phyloP scores from a whole-genome alignment of 2,329 filamentous ascomycete species.

The Aspergillus neotritici region DNA sequence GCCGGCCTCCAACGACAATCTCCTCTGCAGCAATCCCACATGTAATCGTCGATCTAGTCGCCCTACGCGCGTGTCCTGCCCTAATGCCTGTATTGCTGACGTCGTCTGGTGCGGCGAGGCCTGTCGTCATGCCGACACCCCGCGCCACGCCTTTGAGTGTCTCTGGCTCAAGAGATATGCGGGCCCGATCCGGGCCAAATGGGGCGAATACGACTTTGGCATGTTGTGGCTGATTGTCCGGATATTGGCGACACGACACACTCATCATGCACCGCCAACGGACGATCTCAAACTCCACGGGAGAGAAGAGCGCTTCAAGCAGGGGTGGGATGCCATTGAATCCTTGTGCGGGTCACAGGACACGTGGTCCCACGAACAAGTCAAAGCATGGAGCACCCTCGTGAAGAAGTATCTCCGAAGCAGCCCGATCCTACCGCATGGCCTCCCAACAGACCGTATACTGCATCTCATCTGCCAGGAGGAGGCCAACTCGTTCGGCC shows the following conservation, averaged over 20 bases:
- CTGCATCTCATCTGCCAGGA: constrained; percentile 16
- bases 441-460: neutral
- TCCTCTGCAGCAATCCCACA: constrained; percentile 27
- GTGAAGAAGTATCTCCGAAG: constrained; percentile 26
- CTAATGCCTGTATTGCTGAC: constrained; percentile 21
- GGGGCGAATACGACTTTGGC: constrained; percentile 29
- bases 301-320: constrained; percentile 4
- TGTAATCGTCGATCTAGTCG: constrained; percentile 19
- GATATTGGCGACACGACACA: constrained; percentile 21
- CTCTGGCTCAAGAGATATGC: constrained; percentile 25
- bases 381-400: constrained; percentile 21
- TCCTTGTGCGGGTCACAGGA: constrained; percentile 26
- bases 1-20: constrained; percentile 16
- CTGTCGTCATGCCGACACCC: constrained; percentile 19
- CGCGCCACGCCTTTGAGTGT: constrained; percentile 28
- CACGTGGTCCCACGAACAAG: constrained; percentile 25
- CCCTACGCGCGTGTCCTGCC: constrained; percentile 11
- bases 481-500: constrained; percentile 18
- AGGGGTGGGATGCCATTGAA: constrained; percentile 22
- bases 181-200: constrained; percentile 20
- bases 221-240: constrained; percentile 33
- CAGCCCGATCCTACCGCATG: constrained; percentile 10
- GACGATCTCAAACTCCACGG: neutral
- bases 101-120: constrained; percentile 24
- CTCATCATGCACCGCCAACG: constrained; percentile 2